Base-by-base conservation (phyloP, 2,329 filamentous ascomycete genomes). In the Epichloe uncinata region DNA sequence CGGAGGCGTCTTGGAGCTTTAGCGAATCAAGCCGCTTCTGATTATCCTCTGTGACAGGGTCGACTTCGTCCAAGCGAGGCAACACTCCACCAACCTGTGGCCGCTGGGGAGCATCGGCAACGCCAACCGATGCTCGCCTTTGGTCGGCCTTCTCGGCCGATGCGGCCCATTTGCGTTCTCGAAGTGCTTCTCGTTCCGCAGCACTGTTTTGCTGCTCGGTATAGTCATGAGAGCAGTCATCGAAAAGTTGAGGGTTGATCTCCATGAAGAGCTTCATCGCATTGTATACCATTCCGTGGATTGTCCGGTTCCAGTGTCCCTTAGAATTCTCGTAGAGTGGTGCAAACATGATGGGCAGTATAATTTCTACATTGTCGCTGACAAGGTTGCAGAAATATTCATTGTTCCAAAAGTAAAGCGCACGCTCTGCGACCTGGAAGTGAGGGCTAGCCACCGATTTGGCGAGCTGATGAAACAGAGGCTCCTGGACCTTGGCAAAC, bases 201-300 rank as follows among this genome's bases (percentile, higher is more conserved):
- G 90, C 88, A 55, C 81, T 93, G 68, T 95, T 95, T 69, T 97
- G 91, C 61, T 93, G 85, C 66, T 97, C 91, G 5, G 90, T 94
- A 69, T 98, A 98, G 56, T 97, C 90, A 63, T 96, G 91, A 36
- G 93, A 96, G 70, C 93, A 98, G 64, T 98, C 93, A 60, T 98
- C 93, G 61, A 98, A 98, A 20, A 98, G 79, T 66, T 96, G 90
- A 9, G 93, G 93, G 66, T 97, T 97, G 62, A 98, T 96, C 67
- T 98, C 93, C 93, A 98, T 98, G 69, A 98, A 98, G 37, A 98
- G 79, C 67, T 98, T 98, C 93, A 98, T 97, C 51, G 93, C 93
- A 62, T 97, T 98, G 68, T 97, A 97, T 11, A 98, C 93, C 91
- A 98, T 97, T 65, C 93, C 93, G 63, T 98, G 93, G 58, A 98